Base-by-base conservation (phyloP, 768 basidiomycete species). In the Strobilomyces confusus region DNA sequence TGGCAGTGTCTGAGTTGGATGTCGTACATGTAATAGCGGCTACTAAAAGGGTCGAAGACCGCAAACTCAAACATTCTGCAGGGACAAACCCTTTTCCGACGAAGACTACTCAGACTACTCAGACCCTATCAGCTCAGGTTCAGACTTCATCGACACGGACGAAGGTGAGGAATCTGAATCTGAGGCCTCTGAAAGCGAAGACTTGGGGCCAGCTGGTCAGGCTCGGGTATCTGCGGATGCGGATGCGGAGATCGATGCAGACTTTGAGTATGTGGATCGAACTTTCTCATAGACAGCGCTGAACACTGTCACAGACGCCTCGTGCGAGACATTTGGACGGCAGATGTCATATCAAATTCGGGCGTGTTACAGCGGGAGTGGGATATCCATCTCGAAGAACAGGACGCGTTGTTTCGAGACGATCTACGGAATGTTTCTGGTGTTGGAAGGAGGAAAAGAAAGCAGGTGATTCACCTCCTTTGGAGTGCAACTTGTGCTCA, bases 321-420 rank as follows among this genome's bases (percentile, higher is more conserved):
- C 9, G 53, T 54, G n/a, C 48, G 22, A 38, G 44, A 32, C 30
- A 54, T 54, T 26, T 48, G 48, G 19, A 38, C 48, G 11, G 36
- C 48, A 13, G 53, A 49, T 12, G 56, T 62, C 30, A 23, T 62
- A 30, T 62, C 60, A 23, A 59, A 44, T n/a, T 58, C 52, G 4
- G 52, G 52, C 7, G 19, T 51, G n/a, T 38, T 54, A 32, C 54
- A 54, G 22, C 48, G 37, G 26, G 54, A 54, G n/a, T 54, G 54
- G 54, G 54, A 54, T 9, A 42, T 54, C 11, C 48, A 36, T 32
- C 49, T 54, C 41, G 81, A 85, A 61, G 84, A 89, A 49, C 75
- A 77, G 52, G 82, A 88, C 13, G 79, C 79, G 1, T 80, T 84
- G 58, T 87, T 91, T 63, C 81, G 79, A 14, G 85, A 90, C 52